Evolutionary conservation across 2,329 filamentous ascomycete species (phyloP).

Genomic region (Curvularia lunata): DNA sequence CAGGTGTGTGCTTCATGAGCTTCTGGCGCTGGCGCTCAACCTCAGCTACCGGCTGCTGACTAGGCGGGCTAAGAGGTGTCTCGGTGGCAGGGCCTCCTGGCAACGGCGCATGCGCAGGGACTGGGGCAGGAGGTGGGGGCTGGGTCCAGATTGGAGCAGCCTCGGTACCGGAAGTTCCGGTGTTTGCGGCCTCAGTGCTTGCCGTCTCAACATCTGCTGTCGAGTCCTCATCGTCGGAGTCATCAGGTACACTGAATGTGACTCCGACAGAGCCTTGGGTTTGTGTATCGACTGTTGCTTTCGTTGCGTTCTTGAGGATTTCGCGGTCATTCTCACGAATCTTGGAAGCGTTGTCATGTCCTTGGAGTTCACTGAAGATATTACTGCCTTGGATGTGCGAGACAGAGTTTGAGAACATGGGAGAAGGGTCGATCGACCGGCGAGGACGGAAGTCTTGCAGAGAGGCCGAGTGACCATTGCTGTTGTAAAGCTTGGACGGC

Average conservation of each 20-base stretch:
- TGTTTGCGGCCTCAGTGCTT: constrained; percentile 22
- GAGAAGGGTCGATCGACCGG: constrained; percentile 37
- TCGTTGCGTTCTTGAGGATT: constrained; percentile 19
- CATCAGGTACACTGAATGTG: constrained; percentile 34
- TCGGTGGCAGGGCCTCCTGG: constrained; percentile 25
- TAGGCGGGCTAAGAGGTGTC: constrained; percentile 5
- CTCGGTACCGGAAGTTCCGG: constrained; percentile 26
- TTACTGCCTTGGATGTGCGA: constrained; percentile 33
- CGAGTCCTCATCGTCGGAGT: constrained; percentile 29
- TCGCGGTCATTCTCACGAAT: constrained; percentile 26
- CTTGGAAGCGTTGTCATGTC: constrained; percentile 21
- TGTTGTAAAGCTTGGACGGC: constrained; percentile 25
- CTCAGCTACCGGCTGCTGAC: constrained; percentile 29
- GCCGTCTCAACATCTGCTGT: constrained; percentile 24
- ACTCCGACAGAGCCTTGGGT: constrained; percentile 21
- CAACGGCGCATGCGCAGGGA: constrained; percentile 43
- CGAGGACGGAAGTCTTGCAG: constrained; percentile 39
- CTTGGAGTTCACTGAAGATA: constrained; percentile 37
- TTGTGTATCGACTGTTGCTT: constrained; percentile 11
- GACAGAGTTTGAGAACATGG: constrained; percentile 36
- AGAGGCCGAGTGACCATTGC: constrained; percentile 32
- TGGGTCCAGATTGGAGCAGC: constrained; percentile 40
- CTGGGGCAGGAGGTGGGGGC: constrained; percentile 44
- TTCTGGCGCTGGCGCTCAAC: constrained; percentile 39
- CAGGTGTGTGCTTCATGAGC: constrained; percentile 44